phyloP scores from a whole-genome alignment of 192 early-diverging fungal species.

The Coemansia sp. region DNA sequence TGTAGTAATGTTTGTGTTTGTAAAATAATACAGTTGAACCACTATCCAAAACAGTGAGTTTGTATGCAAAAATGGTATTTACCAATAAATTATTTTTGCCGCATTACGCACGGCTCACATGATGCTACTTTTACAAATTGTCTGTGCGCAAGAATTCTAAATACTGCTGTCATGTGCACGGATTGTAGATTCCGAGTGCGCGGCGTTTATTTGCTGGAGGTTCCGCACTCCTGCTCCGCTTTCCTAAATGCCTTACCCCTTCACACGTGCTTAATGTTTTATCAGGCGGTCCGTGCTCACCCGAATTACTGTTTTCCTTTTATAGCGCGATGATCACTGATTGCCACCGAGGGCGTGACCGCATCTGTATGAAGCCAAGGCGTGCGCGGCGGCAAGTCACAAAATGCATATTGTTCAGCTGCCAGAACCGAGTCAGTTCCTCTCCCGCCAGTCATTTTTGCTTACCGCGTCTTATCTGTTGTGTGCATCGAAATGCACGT shows the following conservation, averaged over 20 bases:
- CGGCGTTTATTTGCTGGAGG: not conserved
- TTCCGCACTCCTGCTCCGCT: not conserved
- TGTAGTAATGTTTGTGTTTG: too few species aligned
- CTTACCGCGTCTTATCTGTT: not conserved
- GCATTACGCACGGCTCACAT: not conserved
- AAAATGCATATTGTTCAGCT: not conserved
- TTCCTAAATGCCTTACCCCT: not conserved
- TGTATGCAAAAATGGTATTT: too few species aligned
- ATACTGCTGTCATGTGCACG: not conserved
- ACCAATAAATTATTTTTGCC: too few species aligned
- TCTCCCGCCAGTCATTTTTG: not conserved
- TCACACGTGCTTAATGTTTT: conserved; percentile 5
- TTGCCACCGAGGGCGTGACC: not conserved
- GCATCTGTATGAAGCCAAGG: not conserved
- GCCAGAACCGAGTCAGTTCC: not conserved
- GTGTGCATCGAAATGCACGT: not conserved
- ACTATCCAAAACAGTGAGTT: too few species aligned
- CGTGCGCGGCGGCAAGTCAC: not conserved
- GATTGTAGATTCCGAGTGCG: not conserved
- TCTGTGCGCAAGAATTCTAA: not conserved
- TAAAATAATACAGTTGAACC: too few species aligned
- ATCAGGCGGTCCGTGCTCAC: conserved; percentile 7
- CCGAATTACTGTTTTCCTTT: conserved; percentile 4
- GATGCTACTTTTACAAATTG: not conserved
- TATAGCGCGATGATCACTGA: not conserved